Evolutionary conservation across 805 yeast species (phyloP).

Genomic region (Monosporozyma unispora): DNA sequence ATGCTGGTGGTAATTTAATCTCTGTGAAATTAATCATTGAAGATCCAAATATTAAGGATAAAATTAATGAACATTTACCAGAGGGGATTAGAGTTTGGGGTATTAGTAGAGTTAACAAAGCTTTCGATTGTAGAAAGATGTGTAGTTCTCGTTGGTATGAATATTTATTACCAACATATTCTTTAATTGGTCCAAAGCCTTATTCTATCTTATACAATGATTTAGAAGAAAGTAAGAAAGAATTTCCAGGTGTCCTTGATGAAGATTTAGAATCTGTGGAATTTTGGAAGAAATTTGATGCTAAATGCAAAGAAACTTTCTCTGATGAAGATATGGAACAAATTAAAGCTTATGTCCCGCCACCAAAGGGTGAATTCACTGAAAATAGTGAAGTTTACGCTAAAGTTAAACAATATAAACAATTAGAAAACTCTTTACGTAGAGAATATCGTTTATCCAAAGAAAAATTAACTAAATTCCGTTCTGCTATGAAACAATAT

Average conservation of each 20-base stretch:
- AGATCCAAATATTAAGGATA: constrained; percentile 56
- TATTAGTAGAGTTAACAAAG: constrained; percentile 74
- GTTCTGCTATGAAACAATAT: constrained; percentile 62
- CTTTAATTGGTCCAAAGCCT: constrained; percentile 87
- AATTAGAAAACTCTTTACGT: constrained; percentile 57
- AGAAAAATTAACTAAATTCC: constrained; percentile 53
- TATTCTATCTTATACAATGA: constrained; percentile 53
- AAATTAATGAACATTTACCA: constrained; percentile 70
- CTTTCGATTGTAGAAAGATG: constrained; percentile 90
- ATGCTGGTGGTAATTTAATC: constrained; percentile 91
- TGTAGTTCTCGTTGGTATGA: constrained; percentile 95
- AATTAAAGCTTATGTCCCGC: constrained; percentile 27
- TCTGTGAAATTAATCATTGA: constrained; percentile 61
- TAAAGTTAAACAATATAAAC: constrained; percentile 45
- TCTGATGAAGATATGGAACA: constrained; percentile 20
- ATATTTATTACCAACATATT: constrained; percentile 84
- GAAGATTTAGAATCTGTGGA: constrained; percentile 58
- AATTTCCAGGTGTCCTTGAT: constrained; percentile 51
- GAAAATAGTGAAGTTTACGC: constrained; percentile 32
- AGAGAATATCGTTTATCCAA: constrained; percentile 57
- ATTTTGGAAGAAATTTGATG: constrained; percentile 57
- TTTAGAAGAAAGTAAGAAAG: constrained; percentile 42
- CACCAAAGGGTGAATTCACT: constrained; percentile 32
- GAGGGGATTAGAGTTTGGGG: constrained; percentile 92
- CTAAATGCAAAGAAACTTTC: constrained; percentile 31